Evolutionary conservation across 352 stramenopile genomes (phyloP), one percentile per base, ranked within the genome.

Genomic region (Pythium oligandrum): DNA sequence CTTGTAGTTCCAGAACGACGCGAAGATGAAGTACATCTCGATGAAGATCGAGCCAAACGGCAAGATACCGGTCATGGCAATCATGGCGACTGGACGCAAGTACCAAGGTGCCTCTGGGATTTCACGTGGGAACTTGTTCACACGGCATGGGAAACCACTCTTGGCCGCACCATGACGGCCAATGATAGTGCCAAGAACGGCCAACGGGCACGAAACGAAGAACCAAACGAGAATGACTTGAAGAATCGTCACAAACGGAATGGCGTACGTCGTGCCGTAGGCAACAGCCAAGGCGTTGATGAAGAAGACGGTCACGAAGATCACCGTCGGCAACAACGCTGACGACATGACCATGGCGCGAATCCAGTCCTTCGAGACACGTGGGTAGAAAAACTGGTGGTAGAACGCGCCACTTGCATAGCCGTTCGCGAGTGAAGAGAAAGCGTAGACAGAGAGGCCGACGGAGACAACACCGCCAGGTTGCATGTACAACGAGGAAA

Each of bases 1-100:
- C 78, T 99, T 99, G 91, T 99, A 99, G 73, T 98, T 98, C 97
- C 97, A 99, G 60, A 99, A 98, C 40, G 94, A 98, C 4, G 97
- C 98, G 67, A 99, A 98, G 68, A 99, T 98, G 83, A 99, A 99
- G 76, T 99, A 99, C 73, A 99, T 98, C 78, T 99, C 97, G 66
- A 99, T 99, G 68, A 99, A 99, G 69, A 99, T 99, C 44, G 88
- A 98, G 39, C 96, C 97, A 53, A 99, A 99, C 40, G 95, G 97
- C 11, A 99, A 74, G n/a, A 99, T 81, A 30, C 97, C 97, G 39
- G 96, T 98, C 26, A 98, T 70, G 30, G 91, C 71, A 46, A 98
- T 96, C 59, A 99, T 78, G 53, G 98, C 83, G 26, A 70, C 67
- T 17, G 83, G 75, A 17, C 83, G 81, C 38, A 92, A 55, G 66